Conservation (phyloP, 176 grass and related monocot species). For the Aechmea fasciata region DNA sequence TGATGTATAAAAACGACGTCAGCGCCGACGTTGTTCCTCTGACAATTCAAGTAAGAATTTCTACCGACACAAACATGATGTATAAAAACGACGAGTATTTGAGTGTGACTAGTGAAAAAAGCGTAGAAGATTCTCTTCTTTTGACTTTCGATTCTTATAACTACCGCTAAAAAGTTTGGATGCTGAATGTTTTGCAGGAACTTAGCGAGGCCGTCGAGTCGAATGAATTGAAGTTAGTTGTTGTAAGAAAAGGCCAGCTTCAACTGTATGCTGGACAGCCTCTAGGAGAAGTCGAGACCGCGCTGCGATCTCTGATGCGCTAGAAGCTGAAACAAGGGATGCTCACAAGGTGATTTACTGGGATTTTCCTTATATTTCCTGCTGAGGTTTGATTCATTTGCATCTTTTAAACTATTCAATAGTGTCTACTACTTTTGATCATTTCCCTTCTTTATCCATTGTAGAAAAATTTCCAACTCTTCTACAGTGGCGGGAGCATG, state of each 20-base stretch:
- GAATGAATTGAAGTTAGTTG: slow-evolving; percentile 22
- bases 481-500: background rate
- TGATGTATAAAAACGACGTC: slow-evolving; percentile 21
- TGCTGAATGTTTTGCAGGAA: slow-evolving; percentile 25
- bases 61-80: background rate
- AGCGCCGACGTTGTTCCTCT: slow-evolving; percentile 30
- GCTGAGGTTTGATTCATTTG: background rate
- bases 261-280: slow-evolving; percentile 32
- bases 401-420: background rate
- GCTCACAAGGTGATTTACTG: background rate
- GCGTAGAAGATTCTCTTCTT: background rate
- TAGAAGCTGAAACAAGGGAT: slow-evolving; percentile 3
- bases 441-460: background rate
- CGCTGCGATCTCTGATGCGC: slow-evolving; percentile 27
- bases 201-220: slow-evolving; percentile 23
- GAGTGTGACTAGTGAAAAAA: background rate
- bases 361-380: background rate
- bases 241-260: slow-evolving; percentile 35
- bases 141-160: background rate
- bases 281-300: slow-evolving; percentile 24
- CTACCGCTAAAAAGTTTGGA: background rate
- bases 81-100: background rate
- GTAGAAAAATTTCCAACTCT: background rate
- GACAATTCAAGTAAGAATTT: slow-evolving; percentile 27
- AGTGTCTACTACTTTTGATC: background rate